Conservation (phyloP, 352 stramenopile species). For the Phytophthora uliginosa region DNA sequence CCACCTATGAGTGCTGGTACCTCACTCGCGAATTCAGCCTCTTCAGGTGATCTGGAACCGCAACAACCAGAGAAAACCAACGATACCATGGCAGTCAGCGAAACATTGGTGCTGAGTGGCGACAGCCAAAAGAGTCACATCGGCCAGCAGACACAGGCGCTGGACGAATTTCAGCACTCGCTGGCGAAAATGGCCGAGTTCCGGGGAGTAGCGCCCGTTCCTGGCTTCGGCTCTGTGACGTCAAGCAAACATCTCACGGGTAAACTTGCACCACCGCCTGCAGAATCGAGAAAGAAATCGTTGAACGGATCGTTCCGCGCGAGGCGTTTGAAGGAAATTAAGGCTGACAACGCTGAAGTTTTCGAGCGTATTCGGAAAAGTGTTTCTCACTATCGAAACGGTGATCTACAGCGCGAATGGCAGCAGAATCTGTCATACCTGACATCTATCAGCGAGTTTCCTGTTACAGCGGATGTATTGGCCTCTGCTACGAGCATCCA, state of each 20-base stretch:
- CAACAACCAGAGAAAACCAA: constrained; percentile 6
- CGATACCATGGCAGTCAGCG: not conserved
- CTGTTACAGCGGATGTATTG: constrained; percentile 36
- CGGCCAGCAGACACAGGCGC: constrained; percentile 9
- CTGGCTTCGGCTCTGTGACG: constrained; percentile 16
- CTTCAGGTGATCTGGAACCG: constrained; percentile 1
- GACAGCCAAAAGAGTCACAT: not conserved
- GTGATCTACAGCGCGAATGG: constrained; percentile 68
- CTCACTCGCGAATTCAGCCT: constrained; percentile 1
- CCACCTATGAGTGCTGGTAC: not conserved
- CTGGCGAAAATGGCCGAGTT: constrained; percentile 68
- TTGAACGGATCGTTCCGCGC: constrained; percentile 61
- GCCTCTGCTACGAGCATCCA: constrained; percentile 19
- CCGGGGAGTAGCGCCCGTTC: constrained; percentile 39
- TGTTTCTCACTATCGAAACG: constrained; percentile 68
- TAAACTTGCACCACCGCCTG: constrained; percentile 28
- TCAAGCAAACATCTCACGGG: constrained; percentile 1
- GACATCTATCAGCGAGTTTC: constrained; percentile 78
- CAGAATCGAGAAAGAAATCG: constrained; percentile 38
- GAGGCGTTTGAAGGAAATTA: constrained; percentile 70
- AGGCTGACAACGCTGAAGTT: constrained; percentile 63
- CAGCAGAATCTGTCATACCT: constrained; percentile 79
- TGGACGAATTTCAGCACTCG: constrained; percentile 39
- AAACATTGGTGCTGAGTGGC: constrained; percentile 12
- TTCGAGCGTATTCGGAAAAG: constrained; percentile 75